Evolutionary conservation across 257 asterid species (phyloP), one percentile per base, ranked within the genome.

Genomic region (Forsythia viridissima): DNA sequence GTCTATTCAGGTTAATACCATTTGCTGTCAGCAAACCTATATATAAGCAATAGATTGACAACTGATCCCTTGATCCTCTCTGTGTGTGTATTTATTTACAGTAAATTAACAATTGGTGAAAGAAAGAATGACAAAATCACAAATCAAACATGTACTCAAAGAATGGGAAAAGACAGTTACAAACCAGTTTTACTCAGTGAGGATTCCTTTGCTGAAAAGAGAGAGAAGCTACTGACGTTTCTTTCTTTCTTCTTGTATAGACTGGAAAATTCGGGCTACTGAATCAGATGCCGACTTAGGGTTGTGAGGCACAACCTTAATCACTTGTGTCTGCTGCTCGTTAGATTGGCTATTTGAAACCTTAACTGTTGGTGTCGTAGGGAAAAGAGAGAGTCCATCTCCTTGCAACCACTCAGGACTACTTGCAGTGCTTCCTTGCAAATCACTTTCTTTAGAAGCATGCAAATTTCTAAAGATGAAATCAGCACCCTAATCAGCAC

Each of bases 171-270:
- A 24, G 38, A 30, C 6, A 8, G 70, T 63, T 21, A 24, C 39
- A 63, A 63, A 63, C 24, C 0, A 11, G 65, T 5, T 55, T 57
- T 57, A n/a, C 30, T 57, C 10, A 9, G 65, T 6, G 30, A 18
- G 30, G 30, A 48, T 55, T 55, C 30, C 30, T 57, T 16, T n/a
- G 34, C 66, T n/a, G 24, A 24, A 46, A 80, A 52, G 67, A 15
- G 76, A 13, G 52, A 68, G 7, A 73, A 70, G 48, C 79, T 75
- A 83, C 75, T 37, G 80, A 39, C 71, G 76, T 80, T 76, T 72
- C 76, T 88, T 86, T 79, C 93, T 86, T 85, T 89, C 99, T 81
- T 94, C 95, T 78, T 92, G 97, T 81, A 94, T 87, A 48, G 90
- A 84, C 83, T 70, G 86, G 81, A 91, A 90, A 70, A 94, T 91